Conservation (phyloP, 768 basidiomycete genomes). For the Amanita fuliginea region DNA sequence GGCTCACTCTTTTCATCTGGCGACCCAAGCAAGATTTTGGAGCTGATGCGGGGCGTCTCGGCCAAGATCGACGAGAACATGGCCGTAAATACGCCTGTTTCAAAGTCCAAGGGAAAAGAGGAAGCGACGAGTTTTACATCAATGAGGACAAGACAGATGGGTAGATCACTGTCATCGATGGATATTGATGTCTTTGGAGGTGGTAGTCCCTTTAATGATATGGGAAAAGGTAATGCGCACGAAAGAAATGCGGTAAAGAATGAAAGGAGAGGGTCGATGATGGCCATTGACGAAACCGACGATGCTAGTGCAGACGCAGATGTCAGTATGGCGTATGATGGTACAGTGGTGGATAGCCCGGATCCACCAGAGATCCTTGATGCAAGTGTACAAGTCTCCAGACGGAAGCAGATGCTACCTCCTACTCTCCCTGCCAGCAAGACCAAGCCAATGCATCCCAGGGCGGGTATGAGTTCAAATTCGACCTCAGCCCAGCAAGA, state of each 20-base stretch:
- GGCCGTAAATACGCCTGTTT: not conserved
- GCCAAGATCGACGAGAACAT: constrained; percentile 4
- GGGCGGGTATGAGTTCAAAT: not conserved
- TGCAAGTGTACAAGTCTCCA: not conserved
- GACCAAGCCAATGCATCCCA: not conserved
- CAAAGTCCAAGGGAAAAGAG: not conserved
- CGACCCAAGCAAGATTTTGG: not conserved
- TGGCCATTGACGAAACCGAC: not conserved
- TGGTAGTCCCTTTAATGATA: not conserved
- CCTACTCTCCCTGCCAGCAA: not conserved
- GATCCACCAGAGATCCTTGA: not conserved
- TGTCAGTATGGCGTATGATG: constrained; percentile 1
- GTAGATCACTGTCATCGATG: not conserved
- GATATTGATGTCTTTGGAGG: not conserved
- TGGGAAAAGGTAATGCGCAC: not conserved
- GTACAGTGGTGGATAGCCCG: not conserved
- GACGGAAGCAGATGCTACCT: not conserved
- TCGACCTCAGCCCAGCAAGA: not conserved
- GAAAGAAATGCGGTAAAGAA: not conserved
- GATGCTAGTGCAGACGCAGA: not conserved
- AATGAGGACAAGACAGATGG: not conserved
- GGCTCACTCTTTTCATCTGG: not conserved
- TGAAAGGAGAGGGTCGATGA: not conserved
- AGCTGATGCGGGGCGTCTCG: constrained; percentile 5
- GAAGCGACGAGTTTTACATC: not conserved